Evolutionary conservation across 108 stramenopile species (phyloP).

Genomic region (Cyclotella choctawhatcheeana): DNA sequence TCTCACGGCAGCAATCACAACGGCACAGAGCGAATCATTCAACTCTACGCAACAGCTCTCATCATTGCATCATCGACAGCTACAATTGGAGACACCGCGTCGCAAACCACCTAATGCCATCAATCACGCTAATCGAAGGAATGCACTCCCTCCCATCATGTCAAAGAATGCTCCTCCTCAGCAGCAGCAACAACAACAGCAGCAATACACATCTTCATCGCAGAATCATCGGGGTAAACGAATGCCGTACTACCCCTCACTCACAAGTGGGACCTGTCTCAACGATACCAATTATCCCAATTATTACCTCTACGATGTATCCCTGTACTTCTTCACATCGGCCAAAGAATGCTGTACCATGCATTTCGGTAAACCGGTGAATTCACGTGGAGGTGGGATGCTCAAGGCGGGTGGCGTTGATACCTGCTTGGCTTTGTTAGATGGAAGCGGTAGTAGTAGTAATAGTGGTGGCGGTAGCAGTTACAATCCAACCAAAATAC

Average conservation of each 20-base stretch:
- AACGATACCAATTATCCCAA: conserved; percentile 36
- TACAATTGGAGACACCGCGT: conserved; percentile 9
- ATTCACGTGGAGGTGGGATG: neutral
- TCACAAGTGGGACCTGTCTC: conserved; percentile 24
- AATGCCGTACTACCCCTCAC: conserved; percentile 39
- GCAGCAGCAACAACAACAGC: neutral
- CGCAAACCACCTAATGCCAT: neutral
- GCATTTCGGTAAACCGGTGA: conserved; percentile 30
- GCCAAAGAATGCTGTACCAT: conserved; percentile 32
- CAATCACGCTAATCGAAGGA: neutral
- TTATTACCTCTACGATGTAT: conserved; percentile 43
- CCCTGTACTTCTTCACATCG: conserved; percentile 33
- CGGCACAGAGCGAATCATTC: neutral
- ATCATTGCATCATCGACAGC: neutral
- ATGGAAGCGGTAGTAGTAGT: neutral
- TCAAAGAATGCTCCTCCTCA: neutral
- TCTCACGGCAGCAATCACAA: neutral
- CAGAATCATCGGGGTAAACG: too few relatives aligned
- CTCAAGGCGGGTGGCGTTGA: neutral
- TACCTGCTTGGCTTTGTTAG: neutral
- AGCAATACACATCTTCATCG: neutral
- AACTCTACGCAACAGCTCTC: neutral
- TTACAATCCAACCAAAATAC: too few relatives aligned
- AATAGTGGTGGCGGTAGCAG: neutral
- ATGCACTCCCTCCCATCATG: conserved; percentile 2